Evolutionary conservation across 2,329 filamentous ascomycete species (phyloP).

Genomic region (Bertia moriformis): DNA sequence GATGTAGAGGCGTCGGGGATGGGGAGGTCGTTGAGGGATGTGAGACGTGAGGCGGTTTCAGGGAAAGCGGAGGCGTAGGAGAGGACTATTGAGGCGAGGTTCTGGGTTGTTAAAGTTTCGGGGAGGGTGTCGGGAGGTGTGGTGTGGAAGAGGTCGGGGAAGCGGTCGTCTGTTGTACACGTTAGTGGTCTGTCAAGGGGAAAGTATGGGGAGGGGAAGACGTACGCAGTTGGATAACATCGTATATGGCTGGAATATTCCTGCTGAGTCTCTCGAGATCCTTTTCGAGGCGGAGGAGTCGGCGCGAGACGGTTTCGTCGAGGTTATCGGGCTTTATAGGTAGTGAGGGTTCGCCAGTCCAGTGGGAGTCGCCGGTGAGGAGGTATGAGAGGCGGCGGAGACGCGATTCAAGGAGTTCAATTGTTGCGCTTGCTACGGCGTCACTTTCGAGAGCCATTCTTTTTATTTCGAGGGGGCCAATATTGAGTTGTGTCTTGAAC

Average conservation of each 20-base stretch:
- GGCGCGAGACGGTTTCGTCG: conserved; percentile 20
- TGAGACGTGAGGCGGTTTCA: conserved; percentile 27
- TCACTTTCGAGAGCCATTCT: conserved; percentile 17
- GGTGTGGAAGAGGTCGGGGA: conserved; percentile 22
- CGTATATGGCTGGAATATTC: conserved; percentile 19
- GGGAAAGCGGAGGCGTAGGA: conserved; percentile 27
- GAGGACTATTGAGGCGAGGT: conserved; percentile 22
- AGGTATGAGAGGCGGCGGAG: conserved; percentile 26
- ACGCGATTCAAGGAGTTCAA: conserved; percentile 25
- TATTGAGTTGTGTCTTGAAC: not conserved
- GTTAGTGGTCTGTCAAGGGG: conserved; percentile 4
- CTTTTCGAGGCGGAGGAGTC: conserved; percentile 19
- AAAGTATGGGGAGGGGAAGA: conserved; percentile 2
- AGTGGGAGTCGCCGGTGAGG: conserved; percentile 21
- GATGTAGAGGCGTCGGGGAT: conserved; percentile 24
- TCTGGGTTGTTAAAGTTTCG: conserved; percentile 16
- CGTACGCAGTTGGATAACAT: conserved; percentile 24
- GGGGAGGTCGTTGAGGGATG: conserved; percentile 28
- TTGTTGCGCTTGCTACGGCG: conserved; percentile 18
- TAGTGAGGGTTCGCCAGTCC: conserved; percentile 19
- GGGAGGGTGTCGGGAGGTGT: conserved; percentile 15
- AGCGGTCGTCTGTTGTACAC: conserved; percentile 16
- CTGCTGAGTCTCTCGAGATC: conserved; percentile 19
- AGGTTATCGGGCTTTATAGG: conserved; percentile 15
- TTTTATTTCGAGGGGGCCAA: too few relatives aligned